Base-by-base conservation (phyloP, 2,329 filamentous ascomycete species). In the Fusarium xylarioides region DNA sequence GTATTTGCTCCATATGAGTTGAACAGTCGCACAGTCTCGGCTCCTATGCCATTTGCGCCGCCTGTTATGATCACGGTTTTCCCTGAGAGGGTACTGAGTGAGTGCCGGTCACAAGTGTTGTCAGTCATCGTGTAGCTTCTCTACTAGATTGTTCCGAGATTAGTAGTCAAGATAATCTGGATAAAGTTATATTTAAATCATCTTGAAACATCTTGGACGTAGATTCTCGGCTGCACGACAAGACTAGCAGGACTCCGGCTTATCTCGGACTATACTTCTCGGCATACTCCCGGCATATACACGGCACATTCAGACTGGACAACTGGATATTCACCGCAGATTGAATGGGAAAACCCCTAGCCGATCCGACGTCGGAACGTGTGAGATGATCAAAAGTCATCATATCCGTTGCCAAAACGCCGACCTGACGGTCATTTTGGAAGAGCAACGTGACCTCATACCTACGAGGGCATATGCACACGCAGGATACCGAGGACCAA, bases 171-270 rank as follows among this genome's bases (percentile, higher is more conserved):
- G n/a, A n/a, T n/a, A n/a, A 2, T 11, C 4, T 35, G 46, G 46
- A 6, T 0, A 11, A 5, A 11, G 0, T n/a, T 12, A 0, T 10
- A n/a, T 7, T 7, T 38, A 38, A n/a, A n/a, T 10, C 5, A n/a
- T 1, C 3, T 21, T 15, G 7, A 38, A 10, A 18, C 1, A 15
- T 3, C 2, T 12, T 14, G n/a, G 19, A 16, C 9, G 0, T 11
- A n/a, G 3, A 3, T n/a, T 9, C 3, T 23, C 4, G 19, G 19
- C 7, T 18, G 3, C 10, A 5, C 19, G 15, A 14, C 5, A 30
- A 18, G 2, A 3, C 8, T 3, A 42, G 26, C 23, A 4, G 21
- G 15, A 43, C 1, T 4, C 2, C 16, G 26, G 35, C 52, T 15
- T 32, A 55, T 32, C 21, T 55, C 26, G 35, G 52, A 42, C 2